Evolutionary conservation across 2,329 filamentous ascomycete species (phyloP).

Genomic region (Sporothrix variecibatus): DNA sequence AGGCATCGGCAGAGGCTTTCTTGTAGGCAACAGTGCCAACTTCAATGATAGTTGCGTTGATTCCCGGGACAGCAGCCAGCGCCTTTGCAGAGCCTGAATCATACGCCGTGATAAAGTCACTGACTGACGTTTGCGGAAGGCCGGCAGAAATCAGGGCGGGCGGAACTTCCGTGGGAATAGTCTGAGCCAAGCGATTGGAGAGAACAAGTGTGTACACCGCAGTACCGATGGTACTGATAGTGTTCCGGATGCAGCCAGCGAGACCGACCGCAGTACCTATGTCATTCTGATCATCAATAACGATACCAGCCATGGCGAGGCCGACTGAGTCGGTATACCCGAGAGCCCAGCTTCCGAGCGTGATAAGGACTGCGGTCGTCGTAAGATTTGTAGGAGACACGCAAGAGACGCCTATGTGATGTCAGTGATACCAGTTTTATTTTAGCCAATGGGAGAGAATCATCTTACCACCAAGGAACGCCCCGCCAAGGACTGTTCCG

Average conservation of each 20-base stretch:
- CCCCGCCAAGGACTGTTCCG: neutral
- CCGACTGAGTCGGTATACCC: neutral
- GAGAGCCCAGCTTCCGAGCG: neutral
- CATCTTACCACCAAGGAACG: neutral
- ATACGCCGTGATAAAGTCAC: neutral
- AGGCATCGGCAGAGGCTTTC: neutral
- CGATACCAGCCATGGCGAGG: neutral
- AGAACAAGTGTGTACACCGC: neutral
- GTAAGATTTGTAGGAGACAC: neutral
- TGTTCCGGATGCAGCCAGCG: too few species aligned
- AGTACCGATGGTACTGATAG: neutral
- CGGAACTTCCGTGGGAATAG: neutral
- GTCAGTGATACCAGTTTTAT: too few species aligned
- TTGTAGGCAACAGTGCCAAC: neutral
- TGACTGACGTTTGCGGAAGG: neutral
- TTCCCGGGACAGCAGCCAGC: neutral
- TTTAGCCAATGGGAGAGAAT: too few species aligned
- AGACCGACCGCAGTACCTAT: too few species aligned
- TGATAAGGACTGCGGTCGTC: neutral
- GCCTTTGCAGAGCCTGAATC: neutral
- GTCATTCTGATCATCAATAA: too few species aligned
- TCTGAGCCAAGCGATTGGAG: neutral
- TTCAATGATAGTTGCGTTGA: neutral
- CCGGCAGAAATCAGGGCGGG: neutral
- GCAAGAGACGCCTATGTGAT: neutral